Evolutionary conservation across 257 asterid genomes (phyloP).

Genomic region (Galeopsis tetrahit): DNA sequence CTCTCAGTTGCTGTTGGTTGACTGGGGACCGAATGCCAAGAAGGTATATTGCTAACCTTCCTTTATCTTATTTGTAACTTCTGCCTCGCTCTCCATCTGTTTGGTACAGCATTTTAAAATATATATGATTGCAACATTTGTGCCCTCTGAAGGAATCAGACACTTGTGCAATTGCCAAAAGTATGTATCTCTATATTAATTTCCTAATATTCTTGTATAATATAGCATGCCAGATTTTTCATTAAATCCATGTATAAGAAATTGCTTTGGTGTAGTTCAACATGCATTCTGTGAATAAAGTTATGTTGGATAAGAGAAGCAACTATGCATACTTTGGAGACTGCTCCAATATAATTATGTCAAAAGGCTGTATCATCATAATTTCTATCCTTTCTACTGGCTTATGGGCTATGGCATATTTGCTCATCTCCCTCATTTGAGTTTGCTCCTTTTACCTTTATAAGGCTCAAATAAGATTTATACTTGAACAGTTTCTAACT

Average conservation of each 20-base stretch:
- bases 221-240: conserved; percentile 7
- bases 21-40: conserved; percentile 37
- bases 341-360: not conserved
- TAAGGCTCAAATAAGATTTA: not conserved
- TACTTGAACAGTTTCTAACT: conserved; percentile 10
- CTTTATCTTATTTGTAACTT: conserved; percentile 28
- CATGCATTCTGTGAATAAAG: not conserved
- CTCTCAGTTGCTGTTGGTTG: conserved; percentile 61
- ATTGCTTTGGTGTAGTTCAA: not conserved
- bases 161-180: conserved; percentile 6
- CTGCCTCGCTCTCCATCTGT: conserved; percentile 4
- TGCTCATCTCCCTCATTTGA: conserved; percentile 19
- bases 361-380: conserved; percentile 16
- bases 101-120: not conserved
- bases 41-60: conserved; percentile 51
- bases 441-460: not conserved
- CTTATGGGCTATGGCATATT: conserved; percentile 26
- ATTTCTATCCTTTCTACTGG: conserved; percentile 19
- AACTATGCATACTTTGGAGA: not conserved
- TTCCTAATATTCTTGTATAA: not conserved
- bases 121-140: not conserved
- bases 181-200: not conserved
- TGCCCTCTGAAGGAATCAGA: conserved; percentile 18
- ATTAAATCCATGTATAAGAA: conserved; percentile 6
- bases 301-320: not conserved